Base-by-base conservation (phyloP, 768 basidiomycete species). In the Tricholoma flavovirens region DNA sequence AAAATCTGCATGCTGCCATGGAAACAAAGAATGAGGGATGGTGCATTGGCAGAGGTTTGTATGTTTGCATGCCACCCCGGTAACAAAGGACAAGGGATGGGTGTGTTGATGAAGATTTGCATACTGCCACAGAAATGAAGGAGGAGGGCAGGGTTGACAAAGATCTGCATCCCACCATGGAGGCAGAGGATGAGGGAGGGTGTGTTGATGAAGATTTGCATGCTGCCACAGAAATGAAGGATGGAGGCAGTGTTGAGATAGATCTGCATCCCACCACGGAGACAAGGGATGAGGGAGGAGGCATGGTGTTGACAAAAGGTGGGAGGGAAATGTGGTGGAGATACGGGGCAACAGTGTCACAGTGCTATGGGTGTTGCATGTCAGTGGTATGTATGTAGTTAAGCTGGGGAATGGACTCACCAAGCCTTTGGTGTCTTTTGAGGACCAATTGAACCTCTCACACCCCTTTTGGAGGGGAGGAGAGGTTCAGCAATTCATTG, bases 331-430 rank as follows among this genome's bases (percentile, higher is more conserved):
- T 12, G 35, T 14, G 35, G 35, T 12, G 35, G 14, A 36, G 24
- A 26, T 26, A 26, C n/a, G 24, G 24, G 24, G 24, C 24, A 26
- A 36, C 35, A 3, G 35, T 5, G 5, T 36, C 5, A 71, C 71
- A 54, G n/a, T 40, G 38, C 38, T 40, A 40, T 40, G 19, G 17
- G 38, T 40, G 38, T 40, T 7, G 15, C 38, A 40, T 40, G 38
- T 19, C 38, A 40, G 17, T 40, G 38, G 38, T 40, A 40, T 40
- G 38, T 40, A 40, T n/a, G 15, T 36, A n/a, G 17, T n/a, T 40
- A 40, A 40, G 38, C 38, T 40, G 38, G 17, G 35, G 17, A 40
- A 40, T 40, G 38, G 38, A 40, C 38, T 40, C 38, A 40, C 38
- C 38, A 40, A n/a, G 38, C 38, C 38, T 40, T 40, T 40, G 38